These are phyloP conservation scores for Rhodotorula toruloides DNA, from an alignment of 768 basidiomycete species.

Conservation along the genomic window DNA sequence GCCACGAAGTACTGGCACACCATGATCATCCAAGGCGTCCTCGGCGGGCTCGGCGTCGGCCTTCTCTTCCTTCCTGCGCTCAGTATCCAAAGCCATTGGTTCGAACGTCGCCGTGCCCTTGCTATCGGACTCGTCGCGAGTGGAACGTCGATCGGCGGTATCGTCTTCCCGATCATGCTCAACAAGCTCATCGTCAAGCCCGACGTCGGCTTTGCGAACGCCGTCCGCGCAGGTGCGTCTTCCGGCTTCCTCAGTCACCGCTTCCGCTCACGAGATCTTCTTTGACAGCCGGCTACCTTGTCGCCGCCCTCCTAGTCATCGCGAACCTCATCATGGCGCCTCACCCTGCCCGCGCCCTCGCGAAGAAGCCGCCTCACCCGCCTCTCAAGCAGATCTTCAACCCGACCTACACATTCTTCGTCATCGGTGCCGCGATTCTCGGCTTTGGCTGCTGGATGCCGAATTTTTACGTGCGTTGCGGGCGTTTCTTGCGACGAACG, in stretches of 20 bases:
- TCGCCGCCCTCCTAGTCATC: conserved; percentile 48
- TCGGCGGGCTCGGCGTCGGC: conserved; percentile 51
- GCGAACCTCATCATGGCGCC: conserved; percentile 50
- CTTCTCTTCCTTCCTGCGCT: conserved; percentile 56
- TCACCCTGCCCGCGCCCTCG: conserved; percentile 5
- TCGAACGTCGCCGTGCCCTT: conserved; percentile 61
- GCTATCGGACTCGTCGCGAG: conserved; percentile 66
- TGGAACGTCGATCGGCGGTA: conserved; percentile 61
- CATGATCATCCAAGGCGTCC: conserved; percentile 55
- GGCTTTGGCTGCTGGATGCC: conserved; percentile 49
- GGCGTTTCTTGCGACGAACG: neutral
- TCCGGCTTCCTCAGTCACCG: neutral
- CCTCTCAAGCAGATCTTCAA: conserved; percentile 19
- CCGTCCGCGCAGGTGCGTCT: conserved; percentile 40
- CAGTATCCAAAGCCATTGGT: conserved; percentile 52
- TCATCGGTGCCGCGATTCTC: conserved; percentile 4
- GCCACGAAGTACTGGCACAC: conserved; percentile 45
- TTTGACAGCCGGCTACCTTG: conserved; percentile 51
- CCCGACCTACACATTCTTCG: neutral
- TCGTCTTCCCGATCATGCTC: conserved; percentile 60
- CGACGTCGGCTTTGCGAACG: conserved; percentile 40
- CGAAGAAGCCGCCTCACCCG: conserved; percentile 13
- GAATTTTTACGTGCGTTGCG: conserved; percentile 42
- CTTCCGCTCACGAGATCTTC: neutral
- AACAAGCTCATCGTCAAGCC: conserved; percentile 51